A percentile compares a stretch with the other conserved stretches of the same genome.
phyloP scores from a whole-genome alignment of 176 grass and related monocot genomes.

The Paspalum vaginatum region DNA sequence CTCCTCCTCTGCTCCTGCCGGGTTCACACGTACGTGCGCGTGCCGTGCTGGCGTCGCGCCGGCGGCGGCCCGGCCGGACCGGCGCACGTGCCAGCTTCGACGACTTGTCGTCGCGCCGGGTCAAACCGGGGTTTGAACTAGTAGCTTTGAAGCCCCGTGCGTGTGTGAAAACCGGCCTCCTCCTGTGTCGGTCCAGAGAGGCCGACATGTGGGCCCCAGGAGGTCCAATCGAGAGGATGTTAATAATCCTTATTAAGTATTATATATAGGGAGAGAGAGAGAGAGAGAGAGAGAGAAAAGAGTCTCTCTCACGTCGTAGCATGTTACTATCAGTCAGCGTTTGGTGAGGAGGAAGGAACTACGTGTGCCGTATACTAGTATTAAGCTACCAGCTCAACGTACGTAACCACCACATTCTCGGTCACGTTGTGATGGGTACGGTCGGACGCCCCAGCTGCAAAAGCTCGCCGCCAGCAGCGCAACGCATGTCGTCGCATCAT shows the following conservation, averaged over 20 bases:
- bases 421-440: constrained; percentile 19
- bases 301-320: neutral
- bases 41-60: neutral
- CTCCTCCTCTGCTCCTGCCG: neutral
- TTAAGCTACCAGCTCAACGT: neutral
- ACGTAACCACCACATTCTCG: constrained; percentile 54
- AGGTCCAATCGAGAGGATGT: neutral
- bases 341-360: neutral
- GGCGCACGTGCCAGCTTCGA: constrained; percentile 22
- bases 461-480: neutral
- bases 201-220: neutral
- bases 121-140: neutral
- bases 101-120: constrained; percentile 7
- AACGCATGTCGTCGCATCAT: neutral
- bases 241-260: too few relatives aligned
- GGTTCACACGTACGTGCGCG: constrained; percentile 40
- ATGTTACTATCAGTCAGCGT: constrained; percentile 2
- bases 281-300: too few relatives aligned
- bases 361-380: too few relatives aligned
- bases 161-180: neutral
- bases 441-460: neutral
- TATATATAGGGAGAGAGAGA: too few relatives aligned
- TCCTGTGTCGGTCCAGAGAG: constrained; percentile 24
- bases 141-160: neutral
- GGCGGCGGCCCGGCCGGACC: neutral